Evolutionary conservation across 805 yeast species (phyloP).

Genomic region (Torulaspora gathmanii): DNA sequence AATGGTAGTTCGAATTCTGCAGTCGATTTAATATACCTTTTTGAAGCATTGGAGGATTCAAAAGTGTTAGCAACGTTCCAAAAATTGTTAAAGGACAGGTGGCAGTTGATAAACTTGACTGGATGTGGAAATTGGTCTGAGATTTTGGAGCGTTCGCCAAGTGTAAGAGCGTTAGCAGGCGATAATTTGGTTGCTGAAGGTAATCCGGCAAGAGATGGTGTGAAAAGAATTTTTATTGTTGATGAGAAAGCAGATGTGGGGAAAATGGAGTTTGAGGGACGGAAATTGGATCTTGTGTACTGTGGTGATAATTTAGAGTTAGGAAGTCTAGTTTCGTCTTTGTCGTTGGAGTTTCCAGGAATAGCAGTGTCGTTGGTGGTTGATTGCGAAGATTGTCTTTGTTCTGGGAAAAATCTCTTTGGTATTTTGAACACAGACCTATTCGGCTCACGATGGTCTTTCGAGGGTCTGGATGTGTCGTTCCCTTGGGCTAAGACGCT

Average conservation of each 20-base stretch:
- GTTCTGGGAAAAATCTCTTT: conserved; percentile 11
- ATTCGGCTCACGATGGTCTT: conserved; percentile 1
- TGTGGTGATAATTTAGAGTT: conserved; percentile 3
- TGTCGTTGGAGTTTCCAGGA: background rate
- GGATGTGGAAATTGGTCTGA: background rate
- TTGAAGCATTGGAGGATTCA: conserved; percentile 7
- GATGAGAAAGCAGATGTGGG: conserved; percentile 4
- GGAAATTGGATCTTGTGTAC: conserved; percentile 2
- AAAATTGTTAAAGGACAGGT: background rate
- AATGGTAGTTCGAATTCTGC: conserved; percentile 1
- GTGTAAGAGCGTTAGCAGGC: conserved; percentile 1
- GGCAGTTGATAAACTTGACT: conserved; percentile 2
- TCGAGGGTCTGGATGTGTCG: background rate
- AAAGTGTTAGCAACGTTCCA: background rate
- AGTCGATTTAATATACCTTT: conserved; percentile 12
- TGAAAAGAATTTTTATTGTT: background rate
- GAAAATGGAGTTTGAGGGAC: background rate
- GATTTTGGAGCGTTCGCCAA: background rate
- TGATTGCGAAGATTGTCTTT: conserved; percentile 3
- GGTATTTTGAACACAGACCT: conserved; percentile 16
- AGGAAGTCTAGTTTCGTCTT: background rate
- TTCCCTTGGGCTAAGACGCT: conserved; percentile 16
- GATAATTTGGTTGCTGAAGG: background rate
- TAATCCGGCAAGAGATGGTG: background rate
- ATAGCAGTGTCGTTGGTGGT: conserved; percentile 1